Percentiles rank a stretch among this genome's conserved stretches.
Evolutionary conservation across 1,139 yeast genomes (phyloP).

Genomic region (Diutina rugosa): DNA sequence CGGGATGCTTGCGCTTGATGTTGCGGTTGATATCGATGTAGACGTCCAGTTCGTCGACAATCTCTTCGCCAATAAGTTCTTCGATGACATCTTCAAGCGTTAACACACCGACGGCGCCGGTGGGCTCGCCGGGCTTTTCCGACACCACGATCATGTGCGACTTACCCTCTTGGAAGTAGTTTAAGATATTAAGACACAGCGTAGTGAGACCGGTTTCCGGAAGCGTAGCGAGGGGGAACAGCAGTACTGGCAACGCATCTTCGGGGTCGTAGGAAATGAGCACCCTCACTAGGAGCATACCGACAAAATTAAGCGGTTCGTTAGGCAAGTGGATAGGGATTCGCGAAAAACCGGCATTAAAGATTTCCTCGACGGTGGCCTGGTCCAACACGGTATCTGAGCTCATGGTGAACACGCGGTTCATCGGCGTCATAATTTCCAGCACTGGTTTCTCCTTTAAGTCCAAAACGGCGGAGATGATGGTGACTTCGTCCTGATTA

Average conservation of each 20-base stretch:
- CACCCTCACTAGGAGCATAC: slow-evolving; percentile 88
- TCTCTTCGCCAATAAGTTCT: slow-evolving; percentile 94
- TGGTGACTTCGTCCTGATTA: slow-evolving; percentile 91
- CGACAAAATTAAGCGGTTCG: slow-evolving; percentile 84
- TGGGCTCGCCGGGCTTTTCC: slow-evolving; percentile 73
- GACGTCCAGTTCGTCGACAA: slow-evolving; percentile 95
- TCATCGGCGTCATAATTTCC: slow-evolving; percentile 88
- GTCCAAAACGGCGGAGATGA: slow-evolving; percentile 86
- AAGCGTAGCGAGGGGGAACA: slow-evolving; percentile 88
- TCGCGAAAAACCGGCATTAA: slow-evolving; percentile 89
- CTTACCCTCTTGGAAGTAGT: slow-evolving; percentile 95
- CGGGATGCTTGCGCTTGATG: slow-evolving; percentile 73
- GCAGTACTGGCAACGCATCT: slow-evolving; percentile 83
- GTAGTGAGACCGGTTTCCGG: slow-evolving; percentile 92
- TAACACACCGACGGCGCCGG: slow-evolving; percentile 82
- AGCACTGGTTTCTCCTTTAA: slow-evolving; percentile 83
- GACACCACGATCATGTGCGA: slow-evolving; percentile 95
- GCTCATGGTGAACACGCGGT: slow-evolving; percentile 79
- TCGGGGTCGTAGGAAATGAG: slow-evolving; percentile 94
- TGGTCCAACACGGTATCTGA: slow-evolving; percentile 80
- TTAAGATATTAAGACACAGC: slow-evolving; percentile 83
- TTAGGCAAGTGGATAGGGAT: slow-evolving; percentile 91
- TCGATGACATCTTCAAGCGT: slow-evolving; percentile 96
- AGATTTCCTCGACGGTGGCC: slow-evolving; percentile 73
- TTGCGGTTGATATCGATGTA: slow-evolving; percentile 83